Base-by-base conservation (phyloP, 2,329 filamentous ascomycete species). In the Iodosphaeria phyllophila region DNA sequence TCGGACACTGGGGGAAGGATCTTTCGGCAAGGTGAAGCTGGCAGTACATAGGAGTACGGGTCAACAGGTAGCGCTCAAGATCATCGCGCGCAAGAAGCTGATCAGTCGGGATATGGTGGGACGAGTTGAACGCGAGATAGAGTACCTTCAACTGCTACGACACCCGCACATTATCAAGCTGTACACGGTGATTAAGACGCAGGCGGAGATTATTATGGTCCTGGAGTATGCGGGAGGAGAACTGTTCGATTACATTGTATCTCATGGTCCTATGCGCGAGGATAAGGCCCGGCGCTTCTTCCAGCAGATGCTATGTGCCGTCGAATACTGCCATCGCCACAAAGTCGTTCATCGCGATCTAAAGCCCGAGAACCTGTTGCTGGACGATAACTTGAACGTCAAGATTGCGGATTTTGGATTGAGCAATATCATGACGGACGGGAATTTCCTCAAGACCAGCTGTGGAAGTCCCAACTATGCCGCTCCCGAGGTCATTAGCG, bases 391-490 rank as follows among this genome's bases (percentile, higher is more conserved):
- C 30, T 74, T 92, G 44, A 93, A 98, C 42, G 86, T 98, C 52
- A 98, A 98, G 58, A 98, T 98, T 54, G 89, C 89, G 41, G 89
- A 98, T 52, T 98, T 98, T 39, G 89, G 89, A 29, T 61, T 98
- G 29, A 95, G 86, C 58, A 98, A 98, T 47, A 98, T 98, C 54
- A 98, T 98, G 89, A 95, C 89, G 0, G 89, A 98, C 46, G 89
- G 89, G 14, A 98, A 98, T 48, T 98, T 98, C 46, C 67, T 98
- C 41, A 95, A 93, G 56, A 98, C 89, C 1, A 95, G 84, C 47
- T 98, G 89, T 42, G 89, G 89, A 26, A 95, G 86, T 44, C 89
- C 89, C 20, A 98, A 98, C 51, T 98, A 98, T 49, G 89, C 89
- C 8, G 89, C 89, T 1, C 89, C 89, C 5, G 89, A 98, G 49